A percentile compares a stretch with the other conserved stretches of the same genome.
phyloP scores from a whole-genome alignment of 2,329 filamentous ascomycete species.

The Alternaria sp. region DNA sequence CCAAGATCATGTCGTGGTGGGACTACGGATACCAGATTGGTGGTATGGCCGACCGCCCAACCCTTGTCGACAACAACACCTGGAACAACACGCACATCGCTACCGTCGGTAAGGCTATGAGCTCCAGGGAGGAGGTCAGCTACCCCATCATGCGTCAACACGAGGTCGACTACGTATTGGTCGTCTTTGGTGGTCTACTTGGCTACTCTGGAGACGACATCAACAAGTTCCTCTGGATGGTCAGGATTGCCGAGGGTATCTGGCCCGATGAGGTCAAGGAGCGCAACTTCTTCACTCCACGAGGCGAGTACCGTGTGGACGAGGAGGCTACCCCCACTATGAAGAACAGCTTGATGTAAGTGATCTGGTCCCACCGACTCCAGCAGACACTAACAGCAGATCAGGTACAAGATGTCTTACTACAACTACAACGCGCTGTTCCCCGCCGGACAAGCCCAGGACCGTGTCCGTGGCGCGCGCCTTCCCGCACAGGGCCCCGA shows the following conservation, averaged over 20 bases:
- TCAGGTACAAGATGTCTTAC: constrained; percentile 99
- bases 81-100: constrained; percentile 99
- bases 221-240: constrained; percentile 99
- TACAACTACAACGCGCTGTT: constrained; percentile 95
- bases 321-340: constrained; percentile 93
- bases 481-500: constrained; percentile 85
- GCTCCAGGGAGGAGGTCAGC: constrained; percentile 94
- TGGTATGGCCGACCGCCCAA: constrained; percentile 97
- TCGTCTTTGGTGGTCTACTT: constrained; percentile 93
- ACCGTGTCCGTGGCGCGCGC: constrained; percentile 82
- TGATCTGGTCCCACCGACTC: constrained; percentile 15
- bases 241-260: constrained; percentile 97
- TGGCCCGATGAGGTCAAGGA: constrained; percentile 99
- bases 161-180: constrained; percentile 97
- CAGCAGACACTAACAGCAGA: constrained; percentile 29
- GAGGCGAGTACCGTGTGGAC: constrained; percentile 95
- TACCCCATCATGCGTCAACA: constrained; percentile 99
- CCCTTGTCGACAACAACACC: constrained; percentile 98
- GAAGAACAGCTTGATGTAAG: constrained; percentile 99
- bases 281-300: constrained; percentile 90
- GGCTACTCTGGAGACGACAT: constrained; percentile 99
- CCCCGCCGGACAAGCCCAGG: constrained; percentile 85
- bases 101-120: constrained; percentile 99
- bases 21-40: constrained; percentile 99
- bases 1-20: constrained; percentile 99